Conservation (phyloP, 306 rosid genomes). For the Cicer chorassanicum region DNA sequence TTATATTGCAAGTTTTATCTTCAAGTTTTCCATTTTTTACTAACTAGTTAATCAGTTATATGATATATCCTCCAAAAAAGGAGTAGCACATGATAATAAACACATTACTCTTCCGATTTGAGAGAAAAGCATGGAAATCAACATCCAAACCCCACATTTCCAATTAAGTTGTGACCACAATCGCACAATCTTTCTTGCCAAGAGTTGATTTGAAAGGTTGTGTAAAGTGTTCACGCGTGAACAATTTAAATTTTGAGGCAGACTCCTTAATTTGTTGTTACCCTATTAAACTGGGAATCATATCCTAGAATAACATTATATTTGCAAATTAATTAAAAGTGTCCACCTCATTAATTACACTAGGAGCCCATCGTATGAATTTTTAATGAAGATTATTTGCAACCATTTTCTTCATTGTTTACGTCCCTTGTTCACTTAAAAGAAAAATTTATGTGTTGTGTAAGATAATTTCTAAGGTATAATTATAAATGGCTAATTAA, state of each 20-base stretch:
- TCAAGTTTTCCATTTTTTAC: too few species aligned
- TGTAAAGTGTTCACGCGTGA: slow-evolving; percentile 19
- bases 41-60: too few species aligned
- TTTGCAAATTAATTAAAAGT: background rate
- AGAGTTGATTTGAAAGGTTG: background rate
- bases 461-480: background rate
- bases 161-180: background rate
- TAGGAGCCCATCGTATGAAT: background rate
- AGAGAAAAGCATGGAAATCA: slow-evolving; percentile 7
- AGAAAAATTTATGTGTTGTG: background rate
- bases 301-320: background rate
- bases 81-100: background rate
- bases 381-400: background rate
- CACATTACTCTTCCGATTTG: background rate
- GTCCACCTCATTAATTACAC: too few species aligned
- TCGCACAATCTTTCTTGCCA: background rate
- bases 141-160: slow-evolving; percentile 26
- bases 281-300: background rate
- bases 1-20: too few species aligned
- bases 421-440: background rate
- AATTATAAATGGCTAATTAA: background rate
- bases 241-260: background rate
- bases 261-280: background rate
- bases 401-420: background rate
- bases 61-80: too few species aligned